These are phyloP conservation scores for Yarrowia sp. DNA, from an alignment of 805 yeast species.

Conservation along the genomic window DNA sequence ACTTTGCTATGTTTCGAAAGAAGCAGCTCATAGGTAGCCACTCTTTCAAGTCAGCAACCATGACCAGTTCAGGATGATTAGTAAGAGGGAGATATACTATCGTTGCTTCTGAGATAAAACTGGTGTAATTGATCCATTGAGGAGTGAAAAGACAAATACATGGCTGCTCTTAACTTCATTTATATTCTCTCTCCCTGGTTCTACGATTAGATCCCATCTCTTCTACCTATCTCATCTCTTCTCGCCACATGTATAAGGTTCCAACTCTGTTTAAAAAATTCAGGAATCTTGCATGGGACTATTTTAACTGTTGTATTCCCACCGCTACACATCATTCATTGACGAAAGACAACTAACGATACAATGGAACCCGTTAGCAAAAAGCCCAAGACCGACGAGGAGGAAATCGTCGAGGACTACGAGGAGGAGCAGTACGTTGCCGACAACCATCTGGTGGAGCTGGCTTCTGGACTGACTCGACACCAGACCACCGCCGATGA, in stretches of 20 bases:
- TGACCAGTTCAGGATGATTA: conserved; percentile 17
- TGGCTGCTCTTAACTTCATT: too few species aligned
- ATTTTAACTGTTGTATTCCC: conserved; percentile 1
- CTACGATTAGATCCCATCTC: not conserved
- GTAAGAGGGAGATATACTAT: not conserved
- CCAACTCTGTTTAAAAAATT: conserved; percentile 35
- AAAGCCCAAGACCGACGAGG: conserved; percentile 38
- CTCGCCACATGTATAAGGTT: conserved; percentile 25
- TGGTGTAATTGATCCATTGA: too few species aligned
- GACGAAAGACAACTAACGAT: not conserved
- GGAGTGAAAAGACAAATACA: too few species aligned
- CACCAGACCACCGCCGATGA: conserved; percentile 50
- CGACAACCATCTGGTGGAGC: conserved; percentile 27
- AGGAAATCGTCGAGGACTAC: conserved; percentile 18
- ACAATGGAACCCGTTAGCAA: conserved; percentile 39
- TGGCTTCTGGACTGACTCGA: conserved; percentile 41
- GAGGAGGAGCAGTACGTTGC: conserved; percentile 14
- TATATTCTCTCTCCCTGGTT: too few species aligned
- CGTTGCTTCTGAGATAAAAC: too few species aligned
- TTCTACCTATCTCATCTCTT: not conserved
- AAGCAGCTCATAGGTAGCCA: too few species aligned
- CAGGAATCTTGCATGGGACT: conserved; percentile 27
- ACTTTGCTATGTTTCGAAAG: too few species aligned
- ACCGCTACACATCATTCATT: conserved; percentile 12
- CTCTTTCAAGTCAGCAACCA: not conserved